Evolutionary conservation across 1,139 yeast species (phyloP).

Genomic region (Scheffersomyces insectosa): DNA sequence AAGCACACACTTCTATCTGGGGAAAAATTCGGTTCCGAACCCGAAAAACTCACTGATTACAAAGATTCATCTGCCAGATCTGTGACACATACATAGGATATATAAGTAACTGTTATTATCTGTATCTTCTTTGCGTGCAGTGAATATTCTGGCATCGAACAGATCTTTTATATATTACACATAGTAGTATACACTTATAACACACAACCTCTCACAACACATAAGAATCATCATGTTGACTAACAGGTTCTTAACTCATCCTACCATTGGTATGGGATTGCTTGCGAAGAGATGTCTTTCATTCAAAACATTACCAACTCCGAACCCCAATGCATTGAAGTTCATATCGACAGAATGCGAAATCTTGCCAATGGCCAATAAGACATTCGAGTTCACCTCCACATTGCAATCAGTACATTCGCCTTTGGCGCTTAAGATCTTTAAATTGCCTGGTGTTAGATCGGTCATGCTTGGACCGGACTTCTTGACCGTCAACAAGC

Average conservation of each 20-base stretch:
- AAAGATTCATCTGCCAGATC: too few relatives aligned
- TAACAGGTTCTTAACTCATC: too few relatives aligned
- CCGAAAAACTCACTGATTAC: not conserved
- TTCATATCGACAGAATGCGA: constrained; percentile 53
- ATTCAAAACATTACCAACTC: constrained; percentile 61
- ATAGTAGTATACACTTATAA: too few relatives aligned
- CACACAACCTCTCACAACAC: too few relatives aligned
- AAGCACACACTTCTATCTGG: not conserved
- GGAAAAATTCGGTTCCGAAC: constrained; percentile 1
- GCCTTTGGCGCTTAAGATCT: constrained; percentile 78
- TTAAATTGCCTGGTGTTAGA: constrained; percentile 81
- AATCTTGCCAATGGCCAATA: constrained; percentile 65
- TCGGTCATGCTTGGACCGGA: constrained; percentile 84
- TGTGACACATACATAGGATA: too few relatives aligned
- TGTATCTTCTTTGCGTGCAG: too few relatives aligned
- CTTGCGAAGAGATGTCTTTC: constrained; percentile 25
- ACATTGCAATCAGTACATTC: constrained; percentile 74
- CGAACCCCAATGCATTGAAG: constrained; percentile 90
- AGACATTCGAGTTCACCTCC: constrained; percentile 64
- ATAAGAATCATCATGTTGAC: too few relatives aligned
- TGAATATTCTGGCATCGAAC: too few relatives aligned
- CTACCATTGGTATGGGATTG: too few relatives aligned
- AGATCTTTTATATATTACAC: too few relatives aligned
- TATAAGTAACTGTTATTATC: too few relatives aligned
- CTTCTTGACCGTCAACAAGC: constrained; percentile 48